A percentile compares a stretch with the other conserved stretches of the same genome.
Conservation (phyloP, 2,329 filamentous ascomycete species). For the Chaetomiaceae sp. region DNA sequence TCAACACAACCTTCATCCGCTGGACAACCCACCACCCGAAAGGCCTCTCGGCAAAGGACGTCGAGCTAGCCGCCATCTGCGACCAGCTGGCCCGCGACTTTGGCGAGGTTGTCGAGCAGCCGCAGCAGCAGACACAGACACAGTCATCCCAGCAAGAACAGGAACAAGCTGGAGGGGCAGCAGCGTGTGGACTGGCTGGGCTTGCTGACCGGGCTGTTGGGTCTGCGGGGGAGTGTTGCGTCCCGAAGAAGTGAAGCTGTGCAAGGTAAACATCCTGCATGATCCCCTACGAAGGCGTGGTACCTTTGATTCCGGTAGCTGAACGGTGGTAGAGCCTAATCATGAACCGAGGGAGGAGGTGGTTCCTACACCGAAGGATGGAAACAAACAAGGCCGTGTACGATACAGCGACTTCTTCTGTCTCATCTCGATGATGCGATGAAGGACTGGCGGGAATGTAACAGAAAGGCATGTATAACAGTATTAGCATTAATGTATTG, state of each 20-base stretch:
- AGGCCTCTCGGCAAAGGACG: conserved; percentile 62
- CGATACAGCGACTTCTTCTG: no score
- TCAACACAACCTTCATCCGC: conserved; percentile 64
- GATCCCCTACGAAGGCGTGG: no score
- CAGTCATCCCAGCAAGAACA: not conserved
- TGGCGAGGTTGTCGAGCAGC: conserved; percentile 41
- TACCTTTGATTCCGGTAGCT: no score
- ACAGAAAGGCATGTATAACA: no score
- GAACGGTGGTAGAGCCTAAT: no score
- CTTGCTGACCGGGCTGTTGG: conserved; percentile 10
- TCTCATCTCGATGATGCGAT: no score
- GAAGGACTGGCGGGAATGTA: no score
- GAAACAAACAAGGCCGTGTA: no score
- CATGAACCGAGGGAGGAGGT: no score
- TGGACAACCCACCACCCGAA: conserved; percentile 69
- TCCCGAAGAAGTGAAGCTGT: conserved; percentile 6
- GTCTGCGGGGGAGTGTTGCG: conserved; percentile 17
- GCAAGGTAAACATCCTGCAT: no score
- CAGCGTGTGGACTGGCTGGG: not conserved
- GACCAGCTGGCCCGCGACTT: conserved; percentile 55
- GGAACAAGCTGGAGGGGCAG: not conserved
- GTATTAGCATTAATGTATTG: not conserved
- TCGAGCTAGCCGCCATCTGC: conserved; percentile 58
- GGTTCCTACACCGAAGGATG: no score
- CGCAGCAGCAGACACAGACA: not conserved